Evolutionary conservation across 2,329 filamentous ascomycete genomes (phyloP).

Genomic region (Coniella vitis): DNA sequence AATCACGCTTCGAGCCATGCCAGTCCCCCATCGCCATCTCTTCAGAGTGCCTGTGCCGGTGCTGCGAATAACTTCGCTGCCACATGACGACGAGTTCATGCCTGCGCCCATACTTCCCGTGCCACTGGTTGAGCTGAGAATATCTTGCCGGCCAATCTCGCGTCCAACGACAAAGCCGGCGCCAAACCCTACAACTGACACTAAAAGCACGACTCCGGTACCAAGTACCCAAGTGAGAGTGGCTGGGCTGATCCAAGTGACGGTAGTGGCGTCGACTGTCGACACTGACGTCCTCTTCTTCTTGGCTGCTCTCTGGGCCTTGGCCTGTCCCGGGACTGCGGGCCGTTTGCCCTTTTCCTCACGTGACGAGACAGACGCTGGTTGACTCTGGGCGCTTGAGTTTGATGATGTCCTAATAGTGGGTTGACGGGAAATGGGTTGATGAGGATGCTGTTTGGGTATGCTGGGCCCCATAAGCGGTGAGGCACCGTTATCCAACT

Average conservation of each 20-base stretch:
- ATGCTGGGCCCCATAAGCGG: constrained; percentile 19
- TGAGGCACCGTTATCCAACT: constrained; percentile 38
- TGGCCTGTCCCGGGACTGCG: constrained; percentile 25
- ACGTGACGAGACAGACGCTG: constrained; percentile 20
- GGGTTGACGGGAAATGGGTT: constrained; percentile 3
- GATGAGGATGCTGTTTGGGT: constrained; percentile 16
- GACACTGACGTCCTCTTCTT: constrained; percentile 48
- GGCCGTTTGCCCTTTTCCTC: constrained; percentile 45
- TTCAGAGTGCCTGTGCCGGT: constrained; percentile 40
- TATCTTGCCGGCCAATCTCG: constrained; percentile 58
- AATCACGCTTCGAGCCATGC: constrained; percentile 43
- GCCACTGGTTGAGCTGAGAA: constrained; percentile 34
- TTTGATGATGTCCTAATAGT: constrained; percentile 23
- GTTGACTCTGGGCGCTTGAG: constrained; percentile 24
- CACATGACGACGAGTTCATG: constrained; percentile 41
- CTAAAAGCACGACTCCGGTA: constrained; percentile 60
- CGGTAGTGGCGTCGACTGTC: constrained; percentile 28
- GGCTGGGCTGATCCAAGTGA: constrained; percentile 48
- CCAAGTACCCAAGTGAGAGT: constrained; percentile 59
- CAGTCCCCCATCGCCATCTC: constrained; percentile 46
- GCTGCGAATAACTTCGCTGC: constrained; percentile 45
- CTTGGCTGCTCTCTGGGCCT: constrained; percentile 43
- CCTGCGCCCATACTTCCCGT: constrained; percentile 26
- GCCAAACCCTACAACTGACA: constrained; percentile 62
- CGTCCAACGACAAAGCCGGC: constrained; percentile 62